Base-by-base conservation (phyloP, 108 stramenopile species). In the Nitzschia sp. region DNA sequence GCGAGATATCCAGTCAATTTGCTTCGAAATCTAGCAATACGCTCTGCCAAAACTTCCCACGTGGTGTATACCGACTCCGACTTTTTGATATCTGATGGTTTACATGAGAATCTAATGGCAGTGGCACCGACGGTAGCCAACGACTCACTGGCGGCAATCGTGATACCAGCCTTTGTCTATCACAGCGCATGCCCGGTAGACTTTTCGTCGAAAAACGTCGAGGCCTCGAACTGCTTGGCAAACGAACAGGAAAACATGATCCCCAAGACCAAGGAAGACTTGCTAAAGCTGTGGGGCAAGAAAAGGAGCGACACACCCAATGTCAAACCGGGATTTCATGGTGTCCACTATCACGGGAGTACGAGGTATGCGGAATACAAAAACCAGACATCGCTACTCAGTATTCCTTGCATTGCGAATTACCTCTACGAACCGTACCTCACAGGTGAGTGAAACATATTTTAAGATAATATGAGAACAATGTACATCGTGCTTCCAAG, bases 1-100 rank as follows among this genome's bases (percentile, higher is more conserved):
- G 48, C 47, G 4, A 26, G 87, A 54, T 95, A 93, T 69, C 94
- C 94, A n/a, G 91, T 93, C 70, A 95, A 95, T 72, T 35, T 79
- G 1, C 66, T 95, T 53, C 84, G 94, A 3, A 95, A 91, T 64
- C 68, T 87, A 58, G 94, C 92, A 31, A 63, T 93, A 22, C 66
- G 64, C 1, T 53, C 32, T 15, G 90, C 90, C 15, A 58, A 41
- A 45, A 91, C 87, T 0, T 72, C 87, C 1, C 86, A 87, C 69
- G 80, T 87, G 46, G 61, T 93, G 5, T 91, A 92, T 53, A 79
- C 81, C 19, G 94, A 95, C 69, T 77, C 93, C 19, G 94, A 95
- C 69, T 89, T 92, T 72, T 93, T 90, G 88, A 79, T 83, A 0
- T 78, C 86, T 28, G 41, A 68, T 25, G 80, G 85, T 60, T 75